Evolutionary conservation across 1,284 basidiomycete species (phyloP), one percentile per base, ranked within the genome.

Genomic region (Abortiporus biennis): DNA sequence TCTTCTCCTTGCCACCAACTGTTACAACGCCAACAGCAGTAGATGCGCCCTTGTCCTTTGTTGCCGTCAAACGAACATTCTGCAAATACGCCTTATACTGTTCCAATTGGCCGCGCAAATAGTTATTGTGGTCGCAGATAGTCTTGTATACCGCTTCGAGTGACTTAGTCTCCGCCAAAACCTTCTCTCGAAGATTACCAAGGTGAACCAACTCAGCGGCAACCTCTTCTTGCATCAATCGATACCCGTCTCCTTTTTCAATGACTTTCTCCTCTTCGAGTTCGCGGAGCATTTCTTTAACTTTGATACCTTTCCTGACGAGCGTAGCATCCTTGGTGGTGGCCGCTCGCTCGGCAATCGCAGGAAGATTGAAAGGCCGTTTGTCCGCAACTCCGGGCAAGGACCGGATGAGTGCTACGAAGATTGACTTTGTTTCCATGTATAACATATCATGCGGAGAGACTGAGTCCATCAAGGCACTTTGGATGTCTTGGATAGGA

Each of bases 371-470:
- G 58, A 97, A 88, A 1, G 95, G 95, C 30, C 83, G 78, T 61
- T 87, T 86, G 42, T 93, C 89, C 4, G 81, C 76, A 1, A 83
- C 72, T 42, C 37, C 37, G 0, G 95, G 95, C 48, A 99, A 81
- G 20, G 94, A 97, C 51, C 96, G 92, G 42, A 99, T 81, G 36
- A 99, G 80, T 62, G 97, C 92, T 29, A 99, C 96, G 59, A 99
- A 95, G 59, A 98, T 97, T 16, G 95, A 97, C 71, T 99, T 99
- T 49, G 96, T 90, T 64, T 99, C 96, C 92, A 99, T 98, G 71
- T 98, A 99, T 17, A 98, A 78, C 78, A 99, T 95, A 66, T 99
- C 96, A 59, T 89, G 92, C 44, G 93, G 92, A 17, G 96, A 98
- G 30, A 99, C 87, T 32, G 92, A 92, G 66, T 94, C 93, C 84